Evolutionary conservation across 2,329 filamentous ascomycete genomes (phyloP), one percentile per base, ranked within the genome.

Genomic region (Penicillium psychrosexuale): DNA sequence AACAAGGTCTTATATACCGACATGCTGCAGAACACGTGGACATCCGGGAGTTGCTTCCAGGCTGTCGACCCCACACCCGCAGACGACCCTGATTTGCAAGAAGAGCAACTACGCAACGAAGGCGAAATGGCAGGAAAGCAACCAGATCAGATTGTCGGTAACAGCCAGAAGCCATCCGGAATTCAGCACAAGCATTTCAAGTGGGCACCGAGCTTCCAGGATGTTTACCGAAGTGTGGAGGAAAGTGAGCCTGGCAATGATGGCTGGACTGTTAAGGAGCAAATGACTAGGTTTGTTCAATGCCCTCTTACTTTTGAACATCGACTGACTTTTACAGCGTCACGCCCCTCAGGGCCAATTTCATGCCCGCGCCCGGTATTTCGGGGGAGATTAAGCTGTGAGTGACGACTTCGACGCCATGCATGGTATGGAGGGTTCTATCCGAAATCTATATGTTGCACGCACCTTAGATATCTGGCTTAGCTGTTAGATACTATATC

Each of bases 1-100:
- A 81, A 82, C 51, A 91, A 89, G 75, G 85, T 92, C 4, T 67
- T 94, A n/a, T 96, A 86, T 77, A 93, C 94, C 2, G 78, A 84
- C 58, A 88, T 97, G 82, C 76, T 97, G 66, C 90, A 96, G 75
- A 99, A 97, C 72, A 86, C 88, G 68, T 99, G 94, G 94, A 80
- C 79, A 19, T 80, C 82, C n/a, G 90, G 89, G 3, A 89, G 89
- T 54, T 96, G 91, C 69, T 97, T 97, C 73, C 82, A 91, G 64
- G 91, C 91, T 69, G 80, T 93, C 30, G 86, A 86, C 44, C 82
- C 83, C 12, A 78, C 80, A 3, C 84, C 79, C 19, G 79, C 88
- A 49, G 82, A 85, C 53, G 75, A 76, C 15, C 74, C 81, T 0
- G 84, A 84, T 15, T 82, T 87, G 61, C 86, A 89, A 62, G 92